Evolutionary conservation across 805 yeast genomes (phyloP), one percentile per base, ranked within the genome.

Genomic region (Monosporozyma aquatica): DNA sequence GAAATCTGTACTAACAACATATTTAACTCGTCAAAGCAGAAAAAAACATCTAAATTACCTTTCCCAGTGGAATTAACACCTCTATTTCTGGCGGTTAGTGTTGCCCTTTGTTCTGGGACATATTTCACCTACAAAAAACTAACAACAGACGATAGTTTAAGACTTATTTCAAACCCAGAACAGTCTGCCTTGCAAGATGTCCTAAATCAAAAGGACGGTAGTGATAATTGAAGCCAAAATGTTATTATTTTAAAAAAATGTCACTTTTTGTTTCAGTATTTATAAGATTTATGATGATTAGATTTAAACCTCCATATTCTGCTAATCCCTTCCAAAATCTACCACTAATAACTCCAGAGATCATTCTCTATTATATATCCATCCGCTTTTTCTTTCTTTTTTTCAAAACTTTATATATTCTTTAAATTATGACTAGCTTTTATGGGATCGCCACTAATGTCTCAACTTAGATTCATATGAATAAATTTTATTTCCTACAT

Each of bases 41-140:
- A 67, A 52, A 67, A 67, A 54, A 45, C 59, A 23, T 48, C 62
- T 43, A 65, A 65, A 44, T 39, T 54, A 34, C 54, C 55, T 34
- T 51, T 75, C 42, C 80, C 80, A 54, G 71, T 75, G 42, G 81
- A 76, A 63, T 61, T 76, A 54, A 72, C 76, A 45, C 81, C 81
- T 56, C 65, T 76, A 49, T 74, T 74, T 53, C 64, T 72, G 27
- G 79, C 78, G 30, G 69, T 75, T 67, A 72, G 74, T 56, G 71
- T 73, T 45, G 81, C 79, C 29, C 54, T 64, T 43, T 47, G 72
- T 32, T 68, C 72, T 28, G 80, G 77, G 42, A 51, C 67, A 47
- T 76, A 60, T 65, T 76, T 76, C 65, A 55, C 74, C 11, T 67
- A 69, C 59, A 76, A 68, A 63, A 75, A 75, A 59, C 52, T 76